A percentile compares a stretch with the other conserved stretches of the same genome.
Conservation (phyloP, 495 filamentous ascomycete species). For the Glarea lozoyensis region DNA sequence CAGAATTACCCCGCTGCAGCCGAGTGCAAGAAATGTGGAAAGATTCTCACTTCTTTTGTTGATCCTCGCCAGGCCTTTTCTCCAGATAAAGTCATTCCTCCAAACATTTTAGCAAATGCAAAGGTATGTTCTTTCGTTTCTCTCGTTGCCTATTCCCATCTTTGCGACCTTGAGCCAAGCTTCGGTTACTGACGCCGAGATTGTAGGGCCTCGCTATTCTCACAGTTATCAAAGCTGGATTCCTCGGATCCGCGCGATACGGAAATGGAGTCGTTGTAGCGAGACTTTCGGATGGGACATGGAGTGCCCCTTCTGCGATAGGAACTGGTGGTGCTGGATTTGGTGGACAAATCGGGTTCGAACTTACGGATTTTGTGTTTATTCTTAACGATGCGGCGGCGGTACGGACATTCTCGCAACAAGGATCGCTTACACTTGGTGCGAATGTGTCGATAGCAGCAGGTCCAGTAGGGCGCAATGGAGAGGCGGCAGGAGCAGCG, state of each 20-base stretch:
- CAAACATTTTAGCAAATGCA: constrained; percentile 77
- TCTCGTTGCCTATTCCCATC: neutral
- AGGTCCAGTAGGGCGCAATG: constrained; percentile 87
- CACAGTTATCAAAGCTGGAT: constrained; percentile 92
- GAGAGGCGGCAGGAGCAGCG: constrained; percentile 90
- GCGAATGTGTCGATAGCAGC: constrained; percentile 96
- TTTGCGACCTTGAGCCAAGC: constrained; percentile 2
- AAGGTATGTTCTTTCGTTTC: constrained; percentile 39
- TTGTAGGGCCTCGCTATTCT: constrained; percentile 95
- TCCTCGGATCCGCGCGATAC: constrained; percentile 86
- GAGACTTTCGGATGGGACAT: constrained; percentile 79
- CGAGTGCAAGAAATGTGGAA: constrained; percentile 85
- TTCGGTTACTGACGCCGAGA: too few species aligned
- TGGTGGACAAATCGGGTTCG: constrained; percentile 94
- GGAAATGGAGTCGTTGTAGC: constrained; percentile 92
- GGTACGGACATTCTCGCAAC: constrained; percentile 90
- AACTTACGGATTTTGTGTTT: constrained; percentile 97
- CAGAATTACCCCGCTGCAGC: constrained; percentile 33
- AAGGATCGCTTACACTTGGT: constrained; percentile 81
- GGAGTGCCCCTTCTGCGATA: constrained; percentile 93
- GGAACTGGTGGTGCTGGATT: constrained; percentile 86
- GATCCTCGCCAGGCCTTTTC: constrained; percentile 92
- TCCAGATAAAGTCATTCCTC: constrained; percentile 95
- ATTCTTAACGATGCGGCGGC: constrained; percentile 90
- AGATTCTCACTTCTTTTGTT: constrained; percentile 90